Conservation (phyloP, 257 asterid species). For the Gynochthodes officinalis region DNA sequence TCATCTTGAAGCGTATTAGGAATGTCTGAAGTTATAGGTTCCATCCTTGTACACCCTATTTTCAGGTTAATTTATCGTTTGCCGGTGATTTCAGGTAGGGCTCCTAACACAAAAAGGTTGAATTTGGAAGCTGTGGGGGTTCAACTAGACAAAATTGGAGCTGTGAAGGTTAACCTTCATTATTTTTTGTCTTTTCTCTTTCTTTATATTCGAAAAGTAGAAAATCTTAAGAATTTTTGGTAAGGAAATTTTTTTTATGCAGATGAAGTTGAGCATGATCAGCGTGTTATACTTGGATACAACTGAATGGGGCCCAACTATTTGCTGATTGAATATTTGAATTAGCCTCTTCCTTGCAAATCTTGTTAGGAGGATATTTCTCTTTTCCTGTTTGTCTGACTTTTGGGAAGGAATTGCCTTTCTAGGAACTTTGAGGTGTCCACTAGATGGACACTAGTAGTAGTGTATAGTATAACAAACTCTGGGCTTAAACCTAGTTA, state of each 20-base stretch:
- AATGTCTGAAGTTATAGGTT: not conserved
- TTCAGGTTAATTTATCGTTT: not conserved
- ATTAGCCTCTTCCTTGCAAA: not conserved
- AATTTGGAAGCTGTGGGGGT: slow-evolving; percentile 87
- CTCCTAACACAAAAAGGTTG: slow-evolving; percentile 83
- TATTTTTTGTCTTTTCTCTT: slow-evolving; percentile 4
- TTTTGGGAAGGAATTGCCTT: slow-evolving; percentile 2
- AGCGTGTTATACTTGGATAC: not conserved
- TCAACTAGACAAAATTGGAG: slow-evolving; percentile 65
- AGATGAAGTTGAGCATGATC: not conserved
- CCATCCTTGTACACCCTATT: slow-evolving; percentile 5
- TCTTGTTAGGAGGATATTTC: not conserved
- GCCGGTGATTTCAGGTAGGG: slow-evolving; percentile 56
- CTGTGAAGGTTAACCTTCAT: slow-evolving; percentile 59
- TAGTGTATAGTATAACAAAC: not conserved
- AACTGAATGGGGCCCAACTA: not conserved
- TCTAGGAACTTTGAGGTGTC: not conserved
- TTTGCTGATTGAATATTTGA: not conserved
- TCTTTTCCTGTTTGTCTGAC: not conserved
- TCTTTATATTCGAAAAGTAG: slow-evolving; percentile 6
- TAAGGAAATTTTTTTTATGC: not conserved
- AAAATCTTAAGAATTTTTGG: not conserved
- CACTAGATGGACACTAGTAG: not conserved
- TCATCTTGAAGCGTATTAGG: not conserved
- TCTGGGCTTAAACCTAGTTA: not conserved